A percentile compares a stretch with the other conserved stretches of the same genome.
phyloP scores from a whole-genome alignment of 164 flowering plant species.

The Magnolia kwangsiensis region DNA sequence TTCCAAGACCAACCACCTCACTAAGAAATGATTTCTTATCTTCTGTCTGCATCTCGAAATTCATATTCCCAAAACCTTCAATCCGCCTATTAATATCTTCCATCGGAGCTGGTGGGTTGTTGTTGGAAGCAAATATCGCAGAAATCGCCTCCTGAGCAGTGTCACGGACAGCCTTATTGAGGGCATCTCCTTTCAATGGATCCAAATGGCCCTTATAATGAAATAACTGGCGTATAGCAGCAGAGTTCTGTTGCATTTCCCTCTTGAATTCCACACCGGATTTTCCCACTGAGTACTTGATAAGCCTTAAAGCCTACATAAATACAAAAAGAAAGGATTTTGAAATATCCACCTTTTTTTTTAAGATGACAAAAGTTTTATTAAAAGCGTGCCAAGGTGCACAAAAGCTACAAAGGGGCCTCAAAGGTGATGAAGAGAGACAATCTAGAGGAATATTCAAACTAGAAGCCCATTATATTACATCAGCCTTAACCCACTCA shows the following conservation, averaged over 20 bases:
- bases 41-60: conserved; percentile 63
- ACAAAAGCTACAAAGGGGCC: too few relatives aligned
- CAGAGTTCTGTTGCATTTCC: conserved; percentile 93
- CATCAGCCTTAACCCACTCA: too few relatives aligned
- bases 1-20: conserved; percentile 92
- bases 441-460: too few relatives aligned
- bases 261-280: conserved; percentile 93
- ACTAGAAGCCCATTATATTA: too few relatives aligned
- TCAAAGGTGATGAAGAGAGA: too few relatives aligned
- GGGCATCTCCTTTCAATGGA: conserved; percentile 89
- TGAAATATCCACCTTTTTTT: too few relatives aligned
- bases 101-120: conserved; percentile 44
- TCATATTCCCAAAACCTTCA: conserved; percentile 91
- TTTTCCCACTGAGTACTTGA: conserved; percentile 87
- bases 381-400: too few relatives aligned
- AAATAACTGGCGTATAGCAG: conserved; percentile 68
- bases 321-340: background rate
- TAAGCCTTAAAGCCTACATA: conserved; percentile 79
- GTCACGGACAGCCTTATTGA: conserved; percentile 88
- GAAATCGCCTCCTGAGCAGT: conserved; percentile 83
- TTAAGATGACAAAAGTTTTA: too few relatives aligned
- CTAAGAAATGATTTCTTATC: conserved; percentile 88
- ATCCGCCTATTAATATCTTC: conserved; percentile 66
- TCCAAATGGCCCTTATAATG: conserved; percentile 89
- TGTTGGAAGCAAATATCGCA: conserved; percentile 79